Conservation (phyloP, 2,329 filamentous ascomycete species). For the Tolypocladium tropicale region DNA sequence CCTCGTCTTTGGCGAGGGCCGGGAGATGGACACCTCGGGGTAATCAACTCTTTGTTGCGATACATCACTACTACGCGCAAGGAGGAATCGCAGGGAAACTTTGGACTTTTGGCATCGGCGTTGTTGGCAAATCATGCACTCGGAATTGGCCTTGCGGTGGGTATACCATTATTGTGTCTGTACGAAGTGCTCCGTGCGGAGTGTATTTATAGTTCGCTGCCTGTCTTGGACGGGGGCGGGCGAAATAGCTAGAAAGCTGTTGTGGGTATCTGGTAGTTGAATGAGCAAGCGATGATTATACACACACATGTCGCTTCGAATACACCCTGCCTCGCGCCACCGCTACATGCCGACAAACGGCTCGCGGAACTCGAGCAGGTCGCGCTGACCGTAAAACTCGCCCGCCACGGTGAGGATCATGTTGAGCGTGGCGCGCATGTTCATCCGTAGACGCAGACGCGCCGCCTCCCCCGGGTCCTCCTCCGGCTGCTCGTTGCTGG, state of each 20-base stretch:
- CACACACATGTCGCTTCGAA: background rate
- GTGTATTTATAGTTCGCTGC: background rate
- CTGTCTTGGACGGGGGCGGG: background rate
- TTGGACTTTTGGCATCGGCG: background rate
- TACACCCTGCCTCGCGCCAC: background rate
- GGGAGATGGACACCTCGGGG: conserved; percentile 28
- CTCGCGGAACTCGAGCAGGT: conserved; percentile 67
- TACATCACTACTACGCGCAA: background rate
- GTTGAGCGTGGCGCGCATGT: conserved; percentile 65
- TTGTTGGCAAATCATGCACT: background rate
- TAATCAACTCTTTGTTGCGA: background rate
- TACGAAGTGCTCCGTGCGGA: background rate
- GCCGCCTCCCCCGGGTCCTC: conserved; percentile 14
- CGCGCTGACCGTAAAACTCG: conserved; percentile 82
- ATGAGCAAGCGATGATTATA: background rate
- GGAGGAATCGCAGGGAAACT: background rate
- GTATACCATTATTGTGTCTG: background rate
- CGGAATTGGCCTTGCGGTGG: background rate
- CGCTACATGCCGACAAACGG: conserved; percentile 38
- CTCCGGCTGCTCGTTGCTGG: conserved; percentile 16
- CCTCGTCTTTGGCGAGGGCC: conserved; percentile 33
- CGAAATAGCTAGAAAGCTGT: background rate
- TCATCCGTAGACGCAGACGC: conserved; percentile 29
- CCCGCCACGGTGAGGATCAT: conserved; percentile 86
- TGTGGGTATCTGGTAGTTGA: background rate